A percentile compares a stretch with the other conserved stretches of the same genome.
These are phyloP conservation scores for Polytolypa hystricis DNA, from an alignment of 2,329 filamentous ascomycete genomes.

Conservation along the genomic window DNA sequence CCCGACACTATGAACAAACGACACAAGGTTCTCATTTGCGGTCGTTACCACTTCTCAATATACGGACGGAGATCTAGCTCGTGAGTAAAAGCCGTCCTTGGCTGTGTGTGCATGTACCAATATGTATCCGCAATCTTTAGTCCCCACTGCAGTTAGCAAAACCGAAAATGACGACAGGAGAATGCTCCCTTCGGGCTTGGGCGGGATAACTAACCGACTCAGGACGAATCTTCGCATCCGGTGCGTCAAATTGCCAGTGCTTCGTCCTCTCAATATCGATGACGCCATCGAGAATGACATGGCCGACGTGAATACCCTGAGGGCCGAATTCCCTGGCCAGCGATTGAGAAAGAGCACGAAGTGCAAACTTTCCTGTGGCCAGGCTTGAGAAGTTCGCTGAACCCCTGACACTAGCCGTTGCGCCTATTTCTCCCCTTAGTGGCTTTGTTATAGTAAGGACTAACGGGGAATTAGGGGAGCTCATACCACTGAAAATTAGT, in stretches of 20 bases:
- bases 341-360: slow-evolving; percentile 61
- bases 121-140: slow-evolving; percentile 75
- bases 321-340: slow-evolving; percentile 77
- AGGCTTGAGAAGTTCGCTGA: slow-evolving; percentile 60
- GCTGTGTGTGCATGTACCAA: slow-evolving; percentile 75
- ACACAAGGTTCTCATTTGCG: too few relatives aligned
- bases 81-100: slow-evolving; percentile 65
- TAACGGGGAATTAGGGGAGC: not conserved
- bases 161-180: not conserved
- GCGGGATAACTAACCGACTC: slow-evolving; percentile 51
- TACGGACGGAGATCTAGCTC: slow-evolving; percentile 72
- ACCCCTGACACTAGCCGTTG: slow-evolving; percentile 67
- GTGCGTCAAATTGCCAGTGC: slow-evolving; percentile 44
- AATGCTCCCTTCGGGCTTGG: slow-evolving; percentile 2
- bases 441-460: not conserved
- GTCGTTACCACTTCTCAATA: slow-evolving; percentile 75
- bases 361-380: slow-evolving; percentile 68
- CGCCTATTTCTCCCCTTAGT: slow-evolving; percentile 38
- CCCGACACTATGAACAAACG: too few relatives aligned
- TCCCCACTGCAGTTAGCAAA: slow-evolving; percentile 1
- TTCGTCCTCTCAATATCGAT: slow-evolving; percentile 70
- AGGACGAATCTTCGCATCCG: slow-evolving; percentile 60
- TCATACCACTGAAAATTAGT: slow-evolving; percentile 58
- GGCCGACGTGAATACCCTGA: slow-evolving; percentile 70
- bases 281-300: slow-evolving; percentile 72